A percentile compares a stretch with the other conserved stretches of the same genome.
These are phyloP conservation scores for Rhinocladiella similis DNA, from an alignment of 2,329 filamentous ascomycete genomes.

Conservation along the genomic window DNA sequence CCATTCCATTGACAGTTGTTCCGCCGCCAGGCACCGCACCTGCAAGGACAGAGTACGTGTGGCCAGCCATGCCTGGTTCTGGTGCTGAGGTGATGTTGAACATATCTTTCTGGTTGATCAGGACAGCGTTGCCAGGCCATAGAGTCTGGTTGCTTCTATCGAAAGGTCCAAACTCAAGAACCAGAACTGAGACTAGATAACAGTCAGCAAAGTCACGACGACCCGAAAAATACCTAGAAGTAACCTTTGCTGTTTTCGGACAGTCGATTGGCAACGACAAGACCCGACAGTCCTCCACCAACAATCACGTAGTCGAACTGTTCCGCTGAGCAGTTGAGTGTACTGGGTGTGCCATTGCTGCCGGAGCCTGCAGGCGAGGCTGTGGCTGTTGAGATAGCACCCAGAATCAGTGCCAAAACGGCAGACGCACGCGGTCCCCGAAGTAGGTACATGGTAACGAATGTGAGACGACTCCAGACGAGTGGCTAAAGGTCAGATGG, in stretches of 20 bases:
- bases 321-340: neutral
- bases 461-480: neutral
- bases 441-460: neutral
- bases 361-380: neutral
- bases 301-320: conserved; percentile 35
- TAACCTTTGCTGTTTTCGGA: conserved; percentile 20
- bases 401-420: too few species aligned
- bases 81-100: conserved; percentile 35
- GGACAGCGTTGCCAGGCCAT: conserved; percentile 16
- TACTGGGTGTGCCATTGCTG: neutral
- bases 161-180: conserved; percentile 27
- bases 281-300: conserved; percentile 34
- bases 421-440: too few species aligned
- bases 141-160: conserved; percentile 23
- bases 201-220: neutral
- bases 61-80: conserved; percentile 32
- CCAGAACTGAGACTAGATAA: conserved; percentile 22
- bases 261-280: conserved; percentile 31
- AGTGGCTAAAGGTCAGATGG: neutral
- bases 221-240: neutral
- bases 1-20: conserved; percentile 39
- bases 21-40: conserved; percentile 42
- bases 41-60: conserved; percentile 32
- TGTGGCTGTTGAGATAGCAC: neutral
- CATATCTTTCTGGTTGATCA: conserved; percentile 29